A percentile compares a stretch with the other conserved stretches of the same genome.
Evolutionary conservation across 768 basidiomycete genomes (phyloP).

Genomic region (Amylocystis lapponica): DNA sequence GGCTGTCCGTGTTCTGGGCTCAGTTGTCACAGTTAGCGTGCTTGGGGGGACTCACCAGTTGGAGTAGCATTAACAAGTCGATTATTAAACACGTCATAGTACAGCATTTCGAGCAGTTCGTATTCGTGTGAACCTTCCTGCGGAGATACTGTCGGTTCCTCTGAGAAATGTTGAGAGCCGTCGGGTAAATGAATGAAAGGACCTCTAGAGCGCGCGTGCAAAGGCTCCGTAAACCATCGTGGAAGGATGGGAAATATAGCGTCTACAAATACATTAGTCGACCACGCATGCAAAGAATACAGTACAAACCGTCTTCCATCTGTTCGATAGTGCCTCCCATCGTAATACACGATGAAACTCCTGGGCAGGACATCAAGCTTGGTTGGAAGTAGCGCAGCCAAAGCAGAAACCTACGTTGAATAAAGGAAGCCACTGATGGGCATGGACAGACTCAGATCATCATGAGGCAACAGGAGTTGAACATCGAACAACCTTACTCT

Average conservation of each 20-base stretch:
- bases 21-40: too few species aligned
- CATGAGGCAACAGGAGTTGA: constrained; percentile 1
- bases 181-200: constrained; percentile 41
- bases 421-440: constrained; percentile 54
- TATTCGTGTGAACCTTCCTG: constrained; percentile 52
- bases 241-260: constrained; percentile 72
- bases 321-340: constrained; percentile 70
- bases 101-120: constrained; percentile 61
- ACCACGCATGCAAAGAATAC: background rate
- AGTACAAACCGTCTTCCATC: constrained; percentile 58
- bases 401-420: constrained; percentile 61
- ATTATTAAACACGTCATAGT: constrained; percentile 59
- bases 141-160: background rate
- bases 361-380: constrained; percentile 31
- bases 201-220: constrained; percentile 40
- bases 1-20: too few species aligned
- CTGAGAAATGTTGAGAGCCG: constrained; percentile 2
- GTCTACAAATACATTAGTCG: constrained; percentile 35
- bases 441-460: constrained; percentile 1
- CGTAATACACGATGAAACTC: constrained; percentile 68
- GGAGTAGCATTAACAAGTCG: constrained; percentile 70
- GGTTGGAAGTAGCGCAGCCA: too few species aligned
- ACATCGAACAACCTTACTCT: constrained; percentile 51
- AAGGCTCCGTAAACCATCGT: constrained; percentile 70
- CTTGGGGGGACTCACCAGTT: constrained; percentile 49